Evolutionary conservation across 148 eudicot species (phyloP).

Genomic region (Amaranthus cruentus): DNA sequence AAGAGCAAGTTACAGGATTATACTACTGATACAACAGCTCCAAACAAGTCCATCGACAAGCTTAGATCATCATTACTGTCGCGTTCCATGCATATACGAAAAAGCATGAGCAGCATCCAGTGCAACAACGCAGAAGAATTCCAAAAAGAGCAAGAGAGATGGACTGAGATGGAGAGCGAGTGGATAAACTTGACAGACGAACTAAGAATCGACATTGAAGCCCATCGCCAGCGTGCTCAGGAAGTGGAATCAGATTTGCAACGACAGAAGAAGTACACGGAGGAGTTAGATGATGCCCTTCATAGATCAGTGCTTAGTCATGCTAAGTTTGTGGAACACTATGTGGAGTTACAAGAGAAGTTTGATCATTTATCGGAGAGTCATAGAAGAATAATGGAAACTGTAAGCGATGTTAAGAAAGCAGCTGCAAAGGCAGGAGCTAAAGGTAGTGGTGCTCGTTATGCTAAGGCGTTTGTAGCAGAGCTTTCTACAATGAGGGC

Average conservation of each 20-base stretch:
- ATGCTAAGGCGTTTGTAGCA: conserved; percentile 70
- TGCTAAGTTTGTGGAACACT: conserved; percentile 84
- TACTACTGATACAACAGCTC: conserved; percentile 38
- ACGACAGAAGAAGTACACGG: conserved; percentile 63
- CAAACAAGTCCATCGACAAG: conserved; percentile 52
- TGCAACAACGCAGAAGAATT: conserved; percentile 56
- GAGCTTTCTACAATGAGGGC: conserved; percentile 74
- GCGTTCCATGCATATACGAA: conserved; percentile 65
- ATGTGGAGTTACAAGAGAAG: conserved; percentile 80
- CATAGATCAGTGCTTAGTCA: conserved; percentile 68
- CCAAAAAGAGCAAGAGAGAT: conserved; percentile 75
- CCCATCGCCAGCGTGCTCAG: conserved; percentile 61
- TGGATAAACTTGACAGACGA: conserved; percentile 97
- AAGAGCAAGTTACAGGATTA: conserved; percentile 52
- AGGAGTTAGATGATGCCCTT: conserved; percentile 88
- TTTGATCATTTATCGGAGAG: conserved; percentile 62
- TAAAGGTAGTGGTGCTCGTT: conserved; percentile 76
- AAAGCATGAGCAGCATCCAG: conserved; percentile 43
- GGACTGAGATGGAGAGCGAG: conserved; percentile 99
- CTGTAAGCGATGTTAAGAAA: conserved; percentile 68
- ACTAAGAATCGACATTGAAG: conserved; percentile 73
- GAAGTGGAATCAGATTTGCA: conserved; percentile 62
- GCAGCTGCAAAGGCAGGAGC: conserved; percentile 86
- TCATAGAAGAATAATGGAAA: conserved; percentile 66
- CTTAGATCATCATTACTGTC: conserved; percentile 70